Base-by-base conservation (phyloP, 176 grass and related monocot species). In the Eragrostis curvula region DNA sequence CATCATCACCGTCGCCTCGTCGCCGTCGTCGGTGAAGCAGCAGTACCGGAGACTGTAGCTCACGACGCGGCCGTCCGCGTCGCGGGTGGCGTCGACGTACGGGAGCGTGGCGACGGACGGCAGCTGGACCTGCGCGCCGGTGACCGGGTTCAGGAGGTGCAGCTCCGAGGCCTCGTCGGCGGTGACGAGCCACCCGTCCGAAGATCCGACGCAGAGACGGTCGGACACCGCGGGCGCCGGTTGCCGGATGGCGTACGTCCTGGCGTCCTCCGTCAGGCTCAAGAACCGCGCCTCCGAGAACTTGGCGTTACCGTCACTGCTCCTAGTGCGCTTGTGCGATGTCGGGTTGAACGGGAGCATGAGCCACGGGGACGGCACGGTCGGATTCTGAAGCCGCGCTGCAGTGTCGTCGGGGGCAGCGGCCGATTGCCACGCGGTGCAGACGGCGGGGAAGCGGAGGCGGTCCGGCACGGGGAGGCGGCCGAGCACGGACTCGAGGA, bases 121-220 rank as follows among this genome's bases (percentile, higher is more conserved):
- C 6, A 94, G 85, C 43, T 7, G 15, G 25, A 88, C 2, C 16
- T 90, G 91, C 5, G 70, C 49, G 17, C 85, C 58, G 18, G 65
- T 88, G 49, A 90, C 20, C 2, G 85, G 92, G 70, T 88, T 90
- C 1, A 90, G 85, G 11, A 94, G 88, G 0, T 75, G 74, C 21
- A 90, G 83, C 79, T 90, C 88, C 25, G 79, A 94, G 7, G 1
- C 8, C 3, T 24, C 65, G 44, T 90, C 79, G 71, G 79, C 83
- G 65, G 86, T 78, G 79, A 88, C 61, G 13, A 94, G 79, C 91
- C 91, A 93, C 8, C 88, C 85, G 7, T 80, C 64, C 5, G 85
- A 76, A 18, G 88, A 88, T 23, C 88, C 92, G 9, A 90, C 43
- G 70, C 80, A 67, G 50, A 91, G 24, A 9, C 76, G 79, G 7